Base-by-base conservation (phyloP, 371 early-diverging fungal species). In the Mucor circinelloides region DNA sequence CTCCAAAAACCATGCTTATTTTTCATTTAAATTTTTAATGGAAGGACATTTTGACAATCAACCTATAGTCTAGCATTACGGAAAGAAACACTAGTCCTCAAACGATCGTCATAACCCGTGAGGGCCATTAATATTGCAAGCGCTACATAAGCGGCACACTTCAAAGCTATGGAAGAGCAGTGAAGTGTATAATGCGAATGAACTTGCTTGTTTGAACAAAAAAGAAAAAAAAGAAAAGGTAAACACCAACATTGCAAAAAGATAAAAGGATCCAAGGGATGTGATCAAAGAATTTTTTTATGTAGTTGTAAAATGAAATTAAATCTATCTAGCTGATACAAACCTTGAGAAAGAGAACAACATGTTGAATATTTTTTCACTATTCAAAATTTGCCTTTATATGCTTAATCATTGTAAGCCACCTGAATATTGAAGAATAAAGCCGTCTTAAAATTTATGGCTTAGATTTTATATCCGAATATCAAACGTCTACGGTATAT, bases 61-160 rank as follows among this genome's bases (percentile, higher is more conserved):
- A 71, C 72, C 72, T 71, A 71, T 71, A 71, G 72, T 71, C 72
- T 67, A 67, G 60, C 40, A 56, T 67, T 59, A 71, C 46, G 42
- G 72, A 40, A 38, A 71, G 58, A 48, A 56, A 60, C 30, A 67
- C 56, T 67, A 71, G 72, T 71, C 72, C 72, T 71, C 72, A 71
- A 71, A 71, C 72, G 72, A 62, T 54, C 27, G 63, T 48, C 72
- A 67, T 61, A 36, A 19, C 54, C 54, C 40, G 27, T 36, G 27
- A 52, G 28, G 54, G 54, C 60, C 28, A 52, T 67, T 67, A 31
- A 63, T 71, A 31, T 71, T 67, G 72, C 72, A 71, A 71, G 72
- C 72, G 72, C 72, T 71, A 71, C 72, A 60, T 71, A 66, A 71
- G 72, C 72, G 46, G 67, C 60, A 67, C 57, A 71, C 72, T 30